Base-by-base conservation (phyloP, 176 grass and related monocot species). In the Hordeum marinum region DNA sequence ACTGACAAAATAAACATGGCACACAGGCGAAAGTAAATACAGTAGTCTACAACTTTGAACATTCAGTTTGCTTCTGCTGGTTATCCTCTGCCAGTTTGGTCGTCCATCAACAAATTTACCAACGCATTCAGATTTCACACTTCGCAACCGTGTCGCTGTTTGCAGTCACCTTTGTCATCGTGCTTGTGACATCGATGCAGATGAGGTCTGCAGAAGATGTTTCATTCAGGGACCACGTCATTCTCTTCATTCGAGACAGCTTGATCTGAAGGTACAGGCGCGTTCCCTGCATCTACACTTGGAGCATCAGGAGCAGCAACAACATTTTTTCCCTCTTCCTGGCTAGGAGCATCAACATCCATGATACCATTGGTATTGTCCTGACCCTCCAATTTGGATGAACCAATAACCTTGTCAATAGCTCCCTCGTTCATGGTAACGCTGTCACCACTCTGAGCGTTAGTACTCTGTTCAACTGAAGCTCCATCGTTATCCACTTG, bases 261-360 rank as follows among this genome's bases (percentile, higher is more conserved):
- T 21, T 57, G 52, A 57, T 57, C 52, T 57, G 52, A 57, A 57
- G 52, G 21, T 57, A 21, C 18, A 21, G 52, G 10, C 2, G 41
- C 1, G 37, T 63, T 85, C 54, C 24, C 72, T 40, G 55, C 83
- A 27, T 55, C 42, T 35, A 36, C 17, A 72, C 21, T 55, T 35
- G 72, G 12, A 58, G 7, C 57, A 52, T 17, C 46, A 77, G 29
- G 63, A 81, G 40, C 7, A 9, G 72, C 11, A 43, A 25, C 34
- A 29, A 25, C 66, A 72, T 42, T 37, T 12, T 52, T 63, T 9
- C 81, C 66, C 31, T 73, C 75, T 80, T 64, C 67, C 67, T 84
- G 40, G 50, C 5, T 15, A 34, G 67, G 25, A 32, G 57, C 13
- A 72, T 74, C 67, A 66, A 39, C 59, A 35, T 76, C 54, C 65